Evolutionary conservation across 2,329 filamentous ascomycete species (phyloP), one percentile per base, ranked within the genome.

Genomic region (Aspergillus carbonarius): DNA sequence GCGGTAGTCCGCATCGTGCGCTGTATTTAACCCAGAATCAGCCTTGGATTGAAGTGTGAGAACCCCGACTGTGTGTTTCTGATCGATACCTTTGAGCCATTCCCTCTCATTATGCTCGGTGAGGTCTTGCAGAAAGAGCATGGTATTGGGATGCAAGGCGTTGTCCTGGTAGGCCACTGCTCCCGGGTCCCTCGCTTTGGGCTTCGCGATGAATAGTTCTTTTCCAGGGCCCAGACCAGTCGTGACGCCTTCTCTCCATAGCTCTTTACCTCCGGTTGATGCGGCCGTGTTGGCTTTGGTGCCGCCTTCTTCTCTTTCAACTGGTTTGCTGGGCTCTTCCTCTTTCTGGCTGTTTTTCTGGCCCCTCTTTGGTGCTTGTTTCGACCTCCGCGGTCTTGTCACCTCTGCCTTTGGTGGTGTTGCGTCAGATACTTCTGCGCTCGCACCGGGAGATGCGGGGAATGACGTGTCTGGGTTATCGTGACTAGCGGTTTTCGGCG

Each of bases 1-100:
- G 59, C 92, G 85, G 72, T 90, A 96, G 67, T 96, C 90, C 46
- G 83, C 82, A 73, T 96, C 91, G 72, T 95, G 85, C 68, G 86
- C 91, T 95, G 58, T 42, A 49, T 62, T 61, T 20, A 48, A 17
- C 25, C 25, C 49, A 48, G 32, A 54, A 56, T 59, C 55, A 63
- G 54, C 39, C 40, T 44, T 50, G 20, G 18, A 15, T 18, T 50
- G 30, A 20, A 23, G 53, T 27, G 20, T 15, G 51, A 32, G 30
- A 50, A 53, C 8, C 23, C 39, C 17, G 12, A 23, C 7, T 3
- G 18, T 18, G 18, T 18, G 42, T 25, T 57, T 23, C 23, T 7
- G 23, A 18, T 17, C 54, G 68, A 70, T 76, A 87, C 85, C 78
- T 76, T 88, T 88, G 59, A 88, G 68, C 85, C 86, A 88, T 69